Evolutionary conservation across 129 eudicot genomes (phyloP), one percentile per base, ranked within the genome.

Genomic region (Logfia minima): DNA sequence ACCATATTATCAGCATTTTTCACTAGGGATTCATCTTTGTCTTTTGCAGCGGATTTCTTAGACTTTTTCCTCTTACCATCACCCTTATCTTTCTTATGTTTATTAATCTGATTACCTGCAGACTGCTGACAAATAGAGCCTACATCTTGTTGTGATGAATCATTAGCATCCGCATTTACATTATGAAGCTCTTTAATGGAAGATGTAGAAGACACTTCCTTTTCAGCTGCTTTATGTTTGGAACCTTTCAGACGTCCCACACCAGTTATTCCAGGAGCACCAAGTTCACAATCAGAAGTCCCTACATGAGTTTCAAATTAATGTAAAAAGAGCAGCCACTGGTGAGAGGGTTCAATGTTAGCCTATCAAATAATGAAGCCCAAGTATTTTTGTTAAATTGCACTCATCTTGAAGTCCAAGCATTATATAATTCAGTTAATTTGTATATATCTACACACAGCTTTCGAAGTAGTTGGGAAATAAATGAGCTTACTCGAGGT

Each of bases 251-350:
- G 31, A 61, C 22, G 48, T 41, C 72, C 58, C 39, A 73, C 43
- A 5, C 48, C 76, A 73, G 86, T 66, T 63, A 77, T 55, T 16
- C 48, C 76, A 67, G 83, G 45, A 32, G 34, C 51, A 66, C 52
- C 76, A 67, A 14, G 68, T 35, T 72, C 79, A 67, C 41, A 41
- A 59, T 59, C 78, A 75, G 59, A 53, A 79, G 77, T 63, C 55
- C 84, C 84, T 83, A 79, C 74, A 75, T 17, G 16, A 72, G 68
- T 68, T 58, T 34, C 26, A 71, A 77, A 56, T 55, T 14, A 31
- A 66, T 68, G 39, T 55, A 23, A 52, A 34, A 28, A 39, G 39
- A 22, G n/a, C 22, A 41, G 35, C 0, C 7, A 41, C 21, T 62
- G 31, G 28, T 39, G 11, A 62, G 56, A 62, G 79, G 52, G 35